Evolutionary conservation across 305 asterid species (phyloP).

Genomic region (Stenogyne calaminthoides): DNA sequence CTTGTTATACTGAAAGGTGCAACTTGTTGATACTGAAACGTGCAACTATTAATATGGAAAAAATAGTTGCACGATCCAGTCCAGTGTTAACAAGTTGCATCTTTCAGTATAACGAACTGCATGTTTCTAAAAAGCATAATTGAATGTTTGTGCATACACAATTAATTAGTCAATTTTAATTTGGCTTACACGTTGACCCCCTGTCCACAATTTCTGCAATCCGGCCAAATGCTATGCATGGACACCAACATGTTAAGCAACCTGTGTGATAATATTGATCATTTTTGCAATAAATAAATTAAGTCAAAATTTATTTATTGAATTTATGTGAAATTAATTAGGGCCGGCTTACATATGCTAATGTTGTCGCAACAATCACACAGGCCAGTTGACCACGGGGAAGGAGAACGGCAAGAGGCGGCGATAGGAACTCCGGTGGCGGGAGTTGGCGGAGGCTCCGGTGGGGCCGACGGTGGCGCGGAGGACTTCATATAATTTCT

Average conservation of each 20-base stretch:
- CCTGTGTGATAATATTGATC: slow-evolving; percentile 30
- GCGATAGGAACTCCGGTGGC: slow-evolving; percentile 28
- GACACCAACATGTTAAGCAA: slow-evolving; percentile 61
- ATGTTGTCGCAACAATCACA: slow-evolving; percentile 39
- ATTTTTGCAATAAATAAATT: not conserved
- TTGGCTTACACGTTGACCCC: slow-evolving; percentile 45
- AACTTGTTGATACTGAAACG: too few relatives aligned
- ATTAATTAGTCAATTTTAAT: too few relatives aligned
- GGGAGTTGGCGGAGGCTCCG: slow-evolving; percentile 16
- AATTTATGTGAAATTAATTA: not conserved
- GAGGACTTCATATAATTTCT: not conserved
- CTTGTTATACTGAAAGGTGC: too few relatives aligned
- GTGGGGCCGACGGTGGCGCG: slow-evolving; percentile 32
- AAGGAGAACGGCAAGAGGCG: slow-evolving; percentile 19
- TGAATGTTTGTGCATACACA: too few relatives aligned
- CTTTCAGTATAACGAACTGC: too few relatives aligned
- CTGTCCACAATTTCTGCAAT: slow-evolving; percentile 40
- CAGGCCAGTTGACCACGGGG: slow-evolving; percentile 54
- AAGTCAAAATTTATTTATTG: not conserved
- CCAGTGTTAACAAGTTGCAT: too few relatives aligned
- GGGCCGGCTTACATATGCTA: slow-evolving; percentile 45
- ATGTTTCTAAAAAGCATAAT: too few relatives aligned
- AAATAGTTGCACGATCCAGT: too few relatives aligned
- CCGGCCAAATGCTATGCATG: slow-evolving; percentile 65
- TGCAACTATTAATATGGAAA: too few relatives aligned